phyloP scores from a whole-genome alignment of 2,329 filamentous ascomycete genomes.

The Nothopassalora personata region DNA sequence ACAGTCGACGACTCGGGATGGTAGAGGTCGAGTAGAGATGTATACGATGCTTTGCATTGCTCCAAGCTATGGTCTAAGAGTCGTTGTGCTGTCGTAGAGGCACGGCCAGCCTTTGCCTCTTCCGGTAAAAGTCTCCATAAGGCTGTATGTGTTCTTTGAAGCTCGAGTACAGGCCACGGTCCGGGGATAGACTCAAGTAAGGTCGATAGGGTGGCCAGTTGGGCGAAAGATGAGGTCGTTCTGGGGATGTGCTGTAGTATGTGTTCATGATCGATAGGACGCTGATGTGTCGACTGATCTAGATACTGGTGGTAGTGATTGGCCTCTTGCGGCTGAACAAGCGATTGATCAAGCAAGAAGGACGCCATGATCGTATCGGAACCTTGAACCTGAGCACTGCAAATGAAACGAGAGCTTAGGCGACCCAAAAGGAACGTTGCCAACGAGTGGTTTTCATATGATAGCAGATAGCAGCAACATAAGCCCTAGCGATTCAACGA shows the following conservation, averaged over 20 bases:
- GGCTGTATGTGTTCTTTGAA: conserved; percentile 33
- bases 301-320: conserved; percentile 8
- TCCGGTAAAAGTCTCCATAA: conserved; percentile 38
- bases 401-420: neutral
- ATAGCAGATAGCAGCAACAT: neutral
- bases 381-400: neutral
- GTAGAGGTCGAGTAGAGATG: conserved; percentile 26
- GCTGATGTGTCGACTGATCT: conserved; percentile 1
- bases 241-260: conserved; percentile 21
- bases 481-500: neutral
- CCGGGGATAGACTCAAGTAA: conserved; percentile 21
- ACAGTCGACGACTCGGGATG: conserved; percentile 19
- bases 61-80: conserved; percentile 20
- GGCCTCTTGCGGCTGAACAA: conserved; percentile 10
- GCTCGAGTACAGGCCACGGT: conserved; percentile 28
- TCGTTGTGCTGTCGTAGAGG: conserved; percentile 9
- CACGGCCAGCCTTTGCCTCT: conserved; percentile 29
- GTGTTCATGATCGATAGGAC: neutral
- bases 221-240: conserved; percentile 20
- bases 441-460: neutral
- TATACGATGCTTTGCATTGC: conserved; percentile 28
- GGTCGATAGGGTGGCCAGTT: conserved; percentile 24
- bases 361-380: conserved; percentile 10
- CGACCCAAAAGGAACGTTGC: neutral
- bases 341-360: conserved; percentile 7